A percentile compares a stretch with the other conserved stretches of the same genome.
phyloP scores from a whole-genome alignment of 805 yeast genomes.

The Saturnispora zaruensis region DNA sequence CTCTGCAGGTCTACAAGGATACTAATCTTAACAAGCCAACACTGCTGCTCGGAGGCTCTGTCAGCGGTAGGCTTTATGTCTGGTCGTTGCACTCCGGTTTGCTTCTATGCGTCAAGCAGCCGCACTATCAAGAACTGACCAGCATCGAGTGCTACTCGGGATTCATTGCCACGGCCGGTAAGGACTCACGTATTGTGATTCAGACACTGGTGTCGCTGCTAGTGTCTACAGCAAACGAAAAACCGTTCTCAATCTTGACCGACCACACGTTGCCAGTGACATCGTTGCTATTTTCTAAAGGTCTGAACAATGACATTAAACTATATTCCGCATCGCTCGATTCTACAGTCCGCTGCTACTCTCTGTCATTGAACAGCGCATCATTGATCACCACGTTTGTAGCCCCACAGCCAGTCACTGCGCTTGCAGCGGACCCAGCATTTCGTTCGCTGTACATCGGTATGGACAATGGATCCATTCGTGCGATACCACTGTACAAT shows the following conservation, averaged over 20 bases:
- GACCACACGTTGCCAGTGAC: constrained; percentile 49
- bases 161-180: constrained; percentile 65
- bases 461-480: constrained; percentile 49
- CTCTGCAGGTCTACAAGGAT: constrained; percentile 33
- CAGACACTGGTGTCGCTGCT: constrained; percentile 42
- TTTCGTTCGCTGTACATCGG: constrained; percentile 71
- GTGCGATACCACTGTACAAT: constrained; percentile 44
- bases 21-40: constrained; percentile 28
- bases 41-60: constrained; percentile 65
- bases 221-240: constrained; percentile 26
- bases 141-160: constrained; percentile 55
- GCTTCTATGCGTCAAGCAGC: constrained; percentile 61
- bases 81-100: constrained; percentile 84
- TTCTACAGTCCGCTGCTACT: constrained; percentile 66
- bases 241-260: constrained; percentile 50
- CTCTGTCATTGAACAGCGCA: constrained; percentile 30
- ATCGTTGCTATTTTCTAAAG: constrained; percentile 35
- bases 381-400: constrained; percentile 62
- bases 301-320: constrained; percentile 49
- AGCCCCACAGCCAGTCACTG: constrained; percentile 46
- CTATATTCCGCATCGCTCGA: constrained; percentile 67
- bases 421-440: constrained; percentile 67
- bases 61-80: constrained; percentile 66
- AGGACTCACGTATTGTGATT: constrained; percentile 66
- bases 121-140: constrained; percentile 74